Conservation (phyloP, 805 yeast species). For the Zygoascus bituminiphila region DNA sequence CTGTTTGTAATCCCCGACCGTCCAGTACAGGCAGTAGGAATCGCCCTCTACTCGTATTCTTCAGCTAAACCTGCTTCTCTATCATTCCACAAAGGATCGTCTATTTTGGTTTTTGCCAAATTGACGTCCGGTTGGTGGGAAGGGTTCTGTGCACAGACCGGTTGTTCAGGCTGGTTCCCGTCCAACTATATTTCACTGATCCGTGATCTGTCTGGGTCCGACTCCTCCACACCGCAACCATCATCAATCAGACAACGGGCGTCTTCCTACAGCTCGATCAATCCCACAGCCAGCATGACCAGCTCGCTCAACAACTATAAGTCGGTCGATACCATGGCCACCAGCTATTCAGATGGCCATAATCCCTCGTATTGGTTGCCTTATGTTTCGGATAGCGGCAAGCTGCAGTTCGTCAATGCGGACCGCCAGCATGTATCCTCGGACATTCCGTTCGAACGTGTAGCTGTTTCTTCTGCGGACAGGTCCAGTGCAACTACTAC, state of each 20-base stretch:
- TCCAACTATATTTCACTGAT: conserved; percentile 39
- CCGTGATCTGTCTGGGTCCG: conserved; percentile 27
- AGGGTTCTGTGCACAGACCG: conserved; percentile 37
- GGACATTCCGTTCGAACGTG: conserved; percentile 18
- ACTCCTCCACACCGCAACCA: conserved; percentile 1
- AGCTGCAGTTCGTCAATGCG: conserved; percentile 18
- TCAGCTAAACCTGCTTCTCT: conserved; percentile 46
- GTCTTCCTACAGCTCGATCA: conserved; percentile 3
- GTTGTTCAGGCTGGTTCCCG: conserved; percentile 70
- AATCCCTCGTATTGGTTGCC: conserved; percentile 28
- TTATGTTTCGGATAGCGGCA: conserved; percentile 22
- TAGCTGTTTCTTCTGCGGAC: conserved; percentile 1
- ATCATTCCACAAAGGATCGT: conserved; percentile 54
- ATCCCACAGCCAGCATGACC: neutral
- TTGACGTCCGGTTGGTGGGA: conserved; percentile 81
- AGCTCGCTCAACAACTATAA: neutral
- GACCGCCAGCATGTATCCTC: conserved; percentile 10
- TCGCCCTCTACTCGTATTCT: conserved; percentile 45
- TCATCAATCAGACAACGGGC: conserved; percentile 3
- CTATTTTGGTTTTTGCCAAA: conserved; percentile 59
- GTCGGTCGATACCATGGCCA: neutral
- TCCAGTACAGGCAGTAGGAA: conserved; percentile 41
- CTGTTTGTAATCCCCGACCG: neutral
- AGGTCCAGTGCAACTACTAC: neutral
- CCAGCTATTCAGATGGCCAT: neutral